Evolutionary conservation across 768 basidiomycete species (phyloP).

Genomic region (Tylopilus vinaceipallidus): DNA sequence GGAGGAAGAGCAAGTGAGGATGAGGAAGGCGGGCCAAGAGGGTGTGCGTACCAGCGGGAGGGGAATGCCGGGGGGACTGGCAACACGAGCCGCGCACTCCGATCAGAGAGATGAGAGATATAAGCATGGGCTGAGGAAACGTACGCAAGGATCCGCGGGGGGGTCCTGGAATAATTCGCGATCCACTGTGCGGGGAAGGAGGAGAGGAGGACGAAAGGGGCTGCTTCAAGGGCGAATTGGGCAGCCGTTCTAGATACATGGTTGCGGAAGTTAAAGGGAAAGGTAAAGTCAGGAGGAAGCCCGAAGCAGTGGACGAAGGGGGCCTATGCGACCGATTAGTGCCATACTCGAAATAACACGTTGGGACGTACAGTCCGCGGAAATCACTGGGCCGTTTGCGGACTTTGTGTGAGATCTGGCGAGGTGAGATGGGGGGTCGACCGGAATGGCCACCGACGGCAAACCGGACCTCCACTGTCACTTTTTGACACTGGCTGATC

Average conservation of each 20-base stretch:
- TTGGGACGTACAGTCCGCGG: slow-evolving; percentile 27
- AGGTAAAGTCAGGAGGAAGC: slow-evolving; percentile 18
- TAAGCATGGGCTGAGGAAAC: slow-evolving; percentile 16
- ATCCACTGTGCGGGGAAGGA: slow-evolving; percentile 30
- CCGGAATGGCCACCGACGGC: background rate
- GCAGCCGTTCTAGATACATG: slow-evolving; percentile 11
- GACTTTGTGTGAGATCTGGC: slow-evolving; percentile 26
- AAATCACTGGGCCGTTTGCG: slow-evolving; percentile 29
- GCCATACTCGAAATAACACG: slow-evolving; percentile 24
- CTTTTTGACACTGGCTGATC: background rate
- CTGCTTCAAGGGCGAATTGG: slow-evolving; percentile 7
- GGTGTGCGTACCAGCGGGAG: slow-evolving; percentile 7
- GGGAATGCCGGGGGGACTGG: slow-evolving; percentile 9
- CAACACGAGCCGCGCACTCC: slow-evolving; percentile 9
- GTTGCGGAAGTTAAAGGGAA: slow-evolving; percentile 10
- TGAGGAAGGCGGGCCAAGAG: slow-evolving; percentile 4
- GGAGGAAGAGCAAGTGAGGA: too few relatives aligned
- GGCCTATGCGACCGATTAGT: slow-evolving; percentile 22
- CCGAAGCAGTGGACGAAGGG: slow-evolving; percentile 13
- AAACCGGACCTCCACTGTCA: background rate
- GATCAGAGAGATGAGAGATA: slow-evolving; percentile 25
- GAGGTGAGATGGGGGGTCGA: slow-evolving; percentile 10
- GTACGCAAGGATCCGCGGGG: slow-evolving; percentile 32
- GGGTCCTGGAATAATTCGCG: slow-evolving; percentile 27
- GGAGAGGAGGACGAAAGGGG: slow-evolving; percentile 3